These are phyloP conservation scores for Clarireedia monteithiana DNA, from an alignment of 2,329 filamentous ascomycete species.

Conservation along the genomic window DNA sequence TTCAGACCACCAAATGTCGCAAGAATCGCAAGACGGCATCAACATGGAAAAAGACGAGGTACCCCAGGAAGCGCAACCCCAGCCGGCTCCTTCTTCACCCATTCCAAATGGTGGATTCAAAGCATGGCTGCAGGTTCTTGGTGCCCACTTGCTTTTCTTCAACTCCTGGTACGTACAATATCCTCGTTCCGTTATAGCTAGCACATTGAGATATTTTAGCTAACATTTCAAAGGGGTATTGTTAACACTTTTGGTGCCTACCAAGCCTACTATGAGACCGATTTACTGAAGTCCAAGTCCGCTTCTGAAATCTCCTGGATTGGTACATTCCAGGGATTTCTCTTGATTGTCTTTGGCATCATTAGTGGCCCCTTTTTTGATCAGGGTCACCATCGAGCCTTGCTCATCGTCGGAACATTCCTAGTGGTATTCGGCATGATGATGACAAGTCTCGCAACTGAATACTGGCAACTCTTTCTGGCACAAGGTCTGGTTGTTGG, in stretches of 20 bases:
- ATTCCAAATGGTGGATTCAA: conserved; percentile 39
- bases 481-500: conserved; percentile 39
- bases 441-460: conserved; percentile 30
- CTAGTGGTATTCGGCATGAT: conserved; percentile 40
- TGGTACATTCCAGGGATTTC: conserved; percentile 38
- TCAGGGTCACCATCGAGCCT: conserved; percentile 35
- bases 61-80: background rate
- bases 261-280: conserved; percentile 42
- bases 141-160: conserved; percentile 45
- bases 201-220: no score
- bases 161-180: conserved; percentile 38
- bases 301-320: conserved; percentile 38
- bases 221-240: conserved; percentile 28
- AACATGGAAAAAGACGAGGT: background rate
- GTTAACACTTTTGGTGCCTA: conserved; percentile 45
- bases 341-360: conserved; percentile 37
- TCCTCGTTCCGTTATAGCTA: no score
- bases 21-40: background rate
- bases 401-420: conserved; percentile 34
- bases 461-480: conserved; percentile 38
- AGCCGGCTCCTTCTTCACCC: background rate
- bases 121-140: conserved; percentile 48
- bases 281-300: conserved; percentile 31
- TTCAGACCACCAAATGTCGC: background rate
- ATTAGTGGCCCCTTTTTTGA: conserved; percentile 40